Percentiles rank a stretch among this genome's conserved stretches.
These are phyloP conservation scores for Pseudocercospora crystallina DNA, from an alignment of 2,329 filamentous ascomycete genomes.

Conservation along the genomic window DNA sequence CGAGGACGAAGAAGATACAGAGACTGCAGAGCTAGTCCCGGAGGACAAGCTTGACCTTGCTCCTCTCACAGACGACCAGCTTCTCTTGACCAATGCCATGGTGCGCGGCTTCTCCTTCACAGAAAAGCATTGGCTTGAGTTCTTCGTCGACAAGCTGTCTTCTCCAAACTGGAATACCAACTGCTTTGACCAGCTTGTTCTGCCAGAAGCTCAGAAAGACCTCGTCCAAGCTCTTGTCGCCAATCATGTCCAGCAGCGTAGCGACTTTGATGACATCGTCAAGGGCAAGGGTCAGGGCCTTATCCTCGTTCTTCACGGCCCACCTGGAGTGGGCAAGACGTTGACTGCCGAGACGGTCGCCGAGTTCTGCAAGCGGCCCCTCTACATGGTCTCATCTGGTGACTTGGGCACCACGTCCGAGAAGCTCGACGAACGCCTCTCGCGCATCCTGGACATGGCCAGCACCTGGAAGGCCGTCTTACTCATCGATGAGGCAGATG, in stretches of 20 bases:
- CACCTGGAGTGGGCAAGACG: constrained; percentile 44
- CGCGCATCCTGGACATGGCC: constrained; percentile 71
- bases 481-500: constrained; percentile 80
- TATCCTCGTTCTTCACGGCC: constrained; percentile 38
- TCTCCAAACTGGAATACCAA: constrained; percentile 33
- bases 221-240: constrained; percentile 36
- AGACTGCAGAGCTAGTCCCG: constrained; percentile 26
- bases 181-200: constrained; percentile 35
- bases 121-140: constrained; percentile 38
- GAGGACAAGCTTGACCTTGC: constrained; percentile 22
- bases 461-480: constrained; percentile 86
- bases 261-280: constrained; percentile 33
- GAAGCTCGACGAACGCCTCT: constrained; percentile 41
- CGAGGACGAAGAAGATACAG: constrained; percentile 24
- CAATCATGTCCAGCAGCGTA: constrained; percentile 28
- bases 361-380: constrained; percentile 40
- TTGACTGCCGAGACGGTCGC: constrained; percentile 42
- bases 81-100: constrained; percentile 34
- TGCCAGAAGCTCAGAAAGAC: constrained; percentile 32
- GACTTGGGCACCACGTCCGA: constrained; percentile 45
- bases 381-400: constrained; percentile 39
- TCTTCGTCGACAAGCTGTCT: constrained; percentile 36
- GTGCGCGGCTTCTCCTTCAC: constrained; percentile 38
- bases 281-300: constrained; percentile 43
- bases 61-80: constrained; percentile 30